phyloP scores from a whole-genome alignment of 2,329 filamentous ascomycete genomes.

The Didymella pomorum region DNA sequence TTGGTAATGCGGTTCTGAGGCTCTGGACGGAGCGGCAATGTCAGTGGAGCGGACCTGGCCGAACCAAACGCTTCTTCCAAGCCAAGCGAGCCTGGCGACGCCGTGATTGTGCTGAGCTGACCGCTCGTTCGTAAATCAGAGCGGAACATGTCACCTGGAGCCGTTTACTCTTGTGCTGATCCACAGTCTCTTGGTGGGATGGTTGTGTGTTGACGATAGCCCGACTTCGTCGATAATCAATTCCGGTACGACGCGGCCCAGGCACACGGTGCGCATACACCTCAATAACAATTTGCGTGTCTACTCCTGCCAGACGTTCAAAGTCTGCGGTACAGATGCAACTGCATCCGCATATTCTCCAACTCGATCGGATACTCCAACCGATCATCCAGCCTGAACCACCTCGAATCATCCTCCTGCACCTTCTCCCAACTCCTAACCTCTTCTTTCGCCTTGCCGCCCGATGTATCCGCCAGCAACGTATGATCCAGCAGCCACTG shows the following conservation, averaged over 20 bases:
- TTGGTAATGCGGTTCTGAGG: slow-evolving; percentile 6
- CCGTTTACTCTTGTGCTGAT: neutral
- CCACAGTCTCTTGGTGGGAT: neutral
- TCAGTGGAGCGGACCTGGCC: slow-evolving; percentile 29
- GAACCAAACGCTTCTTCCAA: slow-evolving; percentile 10
- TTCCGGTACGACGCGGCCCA: neutral
- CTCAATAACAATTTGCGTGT: neutral
- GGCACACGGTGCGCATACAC: neutral
- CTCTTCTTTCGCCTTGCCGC: slow-evolving; percentile 23
- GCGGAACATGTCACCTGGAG: neutral
- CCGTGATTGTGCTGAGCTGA: neutral
- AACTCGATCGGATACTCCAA: slow-evolving; percentile 83
- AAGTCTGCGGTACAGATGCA: slow-evolving; percentile 75
- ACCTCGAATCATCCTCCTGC: slow-evolving; percentile 77
- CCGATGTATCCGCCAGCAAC: slow-evolving; percentile 58
- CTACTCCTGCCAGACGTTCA: neutral
- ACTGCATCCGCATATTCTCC: slow-evolving; percentile 95
- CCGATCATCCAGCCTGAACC: slow-evolving; percentile 75
- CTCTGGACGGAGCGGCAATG: slow-evolving; percentile 6
- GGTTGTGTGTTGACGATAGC: neutral
- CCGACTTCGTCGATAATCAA: neutral
- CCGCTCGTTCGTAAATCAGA: slow-evolving; percentile 4
- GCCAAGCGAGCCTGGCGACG: neutral
- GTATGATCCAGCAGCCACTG: slow-evolving; percentile 89
- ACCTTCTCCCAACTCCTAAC: slow-evolving; percentile 73